Evolutionary conservation across 306 rosid species (phyloP).

Genomic region (Fragaria iinumae): DNA sequence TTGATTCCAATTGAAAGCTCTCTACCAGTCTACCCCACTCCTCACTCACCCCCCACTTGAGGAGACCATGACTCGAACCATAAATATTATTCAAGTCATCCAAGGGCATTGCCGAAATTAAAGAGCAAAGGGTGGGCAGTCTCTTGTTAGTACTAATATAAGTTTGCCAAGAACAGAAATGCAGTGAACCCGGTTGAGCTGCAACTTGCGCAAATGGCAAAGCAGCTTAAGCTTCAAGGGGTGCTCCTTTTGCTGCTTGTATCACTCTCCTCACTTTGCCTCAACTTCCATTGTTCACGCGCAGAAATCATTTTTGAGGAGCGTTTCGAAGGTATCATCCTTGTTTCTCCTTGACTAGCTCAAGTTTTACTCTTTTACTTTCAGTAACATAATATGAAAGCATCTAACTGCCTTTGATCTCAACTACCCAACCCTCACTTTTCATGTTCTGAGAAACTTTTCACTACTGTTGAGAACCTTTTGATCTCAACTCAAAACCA

Average conservation of each 20-base stretch:
- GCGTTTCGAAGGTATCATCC: conserved; percentile 62
- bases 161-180: background rate
- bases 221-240: background rate
- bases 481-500: background rate
- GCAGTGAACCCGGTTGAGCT: conserved; percentile 2
- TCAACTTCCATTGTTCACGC: conserved; percentile 32
- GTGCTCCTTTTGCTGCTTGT: conserved; percentile 16
- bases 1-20: background rate
- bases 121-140: conserved; percentile 14
- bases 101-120: conserved; percentile 40
- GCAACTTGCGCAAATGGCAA: conserved; percentile 37
- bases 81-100: background rate
- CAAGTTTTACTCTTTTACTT: background rate
- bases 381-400: background rate
- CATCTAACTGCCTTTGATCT: background rate
- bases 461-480: background rate
- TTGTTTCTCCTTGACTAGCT: background rate
- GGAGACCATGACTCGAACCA: background rate
- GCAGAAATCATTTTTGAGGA: conserved; percentile 87
- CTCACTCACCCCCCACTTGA: background rate
- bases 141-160: conserved; percentile 24
- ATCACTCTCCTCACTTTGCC: conserved; percentile 8
- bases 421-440: background rate
- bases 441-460: background rate
- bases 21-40: background rate